Percentiles rank a stretch among this genome's conserved stretches.
These are phyloP conservation scores for Epichloe coenophiala DNA, from an alignment of 2,329 filamentous ascomycete species.

Conservation along the genomic window DNA sequence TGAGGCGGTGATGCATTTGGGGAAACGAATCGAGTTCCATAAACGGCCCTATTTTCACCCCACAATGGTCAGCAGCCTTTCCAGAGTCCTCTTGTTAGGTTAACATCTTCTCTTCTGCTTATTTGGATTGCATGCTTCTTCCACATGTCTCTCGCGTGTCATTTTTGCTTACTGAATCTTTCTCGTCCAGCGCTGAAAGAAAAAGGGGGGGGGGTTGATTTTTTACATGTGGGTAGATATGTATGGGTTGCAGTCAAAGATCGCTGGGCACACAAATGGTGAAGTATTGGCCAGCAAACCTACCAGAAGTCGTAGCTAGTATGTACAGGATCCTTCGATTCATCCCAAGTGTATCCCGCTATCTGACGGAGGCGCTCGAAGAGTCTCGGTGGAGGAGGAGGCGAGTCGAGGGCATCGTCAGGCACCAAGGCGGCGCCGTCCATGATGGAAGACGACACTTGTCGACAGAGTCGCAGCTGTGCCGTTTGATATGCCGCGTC, in stretches of 20 bases:
- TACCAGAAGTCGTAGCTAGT: slow-evolving; percentile 83
- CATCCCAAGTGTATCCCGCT: slow-evolving; percentile 65
- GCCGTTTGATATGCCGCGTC: neutral
- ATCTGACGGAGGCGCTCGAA: slow-evolving; percentile 62
- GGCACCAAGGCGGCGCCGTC: slow-evolving; percentile 34
- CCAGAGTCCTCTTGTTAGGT: neutral
- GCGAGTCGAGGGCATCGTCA: slow-evolving; percentile 48
- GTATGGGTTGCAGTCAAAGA: neutral
- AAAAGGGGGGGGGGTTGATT: no score
- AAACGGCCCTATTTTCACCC: slow-evolving; percentile 41
- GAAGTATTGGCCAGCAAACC: slow-evolving; percentile 7
- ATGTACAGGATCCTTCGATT: slow-evolving; percentile 42
- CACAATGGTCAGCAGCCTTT: slow-evolving; percentile 1
- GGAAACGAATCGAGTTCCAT: slow-evolving; percentile 46
- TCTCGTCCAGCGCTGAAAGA: no score
- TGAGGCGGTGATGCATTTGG: slow-evolving; percentile 33
- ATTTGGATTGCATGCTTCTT: neutral
- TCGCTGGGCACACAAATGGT: no score
- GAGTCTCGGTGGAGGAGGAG: slow-evolving; percentile 52
- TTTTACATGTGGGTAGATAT: neutral
- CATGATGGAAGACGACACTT: slow-evolving; percentile 24
- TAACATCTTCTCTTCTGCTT: neutral
- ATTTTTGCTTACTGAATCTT: no score
- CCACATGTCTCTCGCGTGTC: neutral
- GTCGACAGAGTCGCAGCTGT: slow-evolving; percentile 4